Evolutionary conservation across 2,329 filamentous ascomycete genomes (phyloP).

Genomic region (Alternaria angustiovoidea): DNA sequence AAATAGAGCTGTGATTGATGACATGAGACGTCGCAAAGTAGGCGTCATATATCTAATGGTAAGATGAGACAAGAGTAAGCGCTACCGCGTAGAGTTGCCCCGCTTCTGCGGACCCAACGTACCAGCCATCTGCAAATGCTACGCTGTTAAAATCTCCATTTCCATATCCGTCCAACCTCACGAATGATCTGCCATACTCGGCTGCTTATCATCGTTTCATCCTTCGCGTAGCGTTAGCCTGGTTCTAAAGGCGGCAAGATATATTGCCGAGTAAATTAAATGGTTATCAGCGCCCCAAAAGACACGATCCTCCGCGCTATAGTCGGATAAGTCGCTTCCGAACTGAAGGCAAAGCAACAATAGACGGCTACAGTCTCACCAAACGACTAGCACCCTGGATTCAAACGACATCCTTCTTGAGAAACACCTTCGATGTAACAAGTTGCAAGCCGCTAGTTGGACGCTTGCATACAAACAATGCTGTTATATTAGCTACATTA

Average conservation of each 20-base stretch:
- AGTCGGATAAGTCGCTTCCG: not conserved
- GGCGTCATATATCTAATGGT: conserved; percentile 4
- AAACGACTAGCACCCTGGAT: not conserved
- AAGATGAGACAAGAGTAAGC: not conserved
- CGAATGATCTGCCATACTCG: not conserved
- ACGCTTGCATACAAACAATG: not conserved
- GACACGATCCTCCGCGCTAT: not conserved
- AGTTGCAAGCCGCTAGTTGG: not conserved
- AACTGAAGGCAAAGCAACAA: not conserved
- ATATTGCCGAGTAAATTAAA: not conserved
- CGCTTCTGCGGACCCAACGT: not conserved
- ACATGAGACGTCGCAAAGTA: not conserved
- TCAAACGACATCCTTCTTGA: not conserved
- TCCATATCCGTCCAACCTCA: not conserved
- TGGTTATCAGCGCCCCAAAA: not conserved
- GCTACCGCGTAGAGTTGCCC: not conserved
- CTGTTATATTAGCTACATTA: not conserved
- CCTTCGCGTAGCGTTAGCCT: not conserved
- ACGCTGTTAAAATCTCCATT: not conserved
- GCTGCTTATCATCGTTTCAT: not conserved
- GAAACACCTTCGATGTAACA: not conserved
- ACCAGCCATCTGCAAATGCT: not conserved
- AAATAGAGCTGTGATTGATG: not conserved
- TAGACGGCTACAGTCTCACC: not conserved
- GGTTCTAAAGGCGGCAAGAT: not conserved